phyloP scores from a whole-genome alignment of 345 rosid genomes.

The Gossypium herbaceum region DNA sequence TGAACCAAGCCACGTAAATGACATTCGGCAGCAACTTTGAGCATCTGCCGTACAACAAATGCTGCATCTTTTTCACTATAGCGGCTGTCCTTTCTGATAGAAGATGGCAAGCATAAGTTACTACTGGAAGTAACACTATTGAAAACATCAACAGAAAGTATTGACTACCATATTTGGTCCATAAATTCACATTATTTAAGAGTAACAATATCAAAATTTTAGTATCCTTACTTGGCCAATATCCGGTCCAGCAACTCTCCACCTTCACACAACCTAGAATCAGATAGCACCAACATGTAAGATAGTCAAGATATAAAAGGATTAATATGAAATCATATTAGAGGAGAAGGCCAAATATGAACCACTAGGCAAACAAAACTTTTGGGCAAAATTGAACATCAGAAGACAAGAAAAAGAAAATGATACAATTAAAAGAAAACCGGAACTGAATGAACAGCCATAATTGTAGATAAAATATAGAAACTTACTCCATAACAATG shows the following conservation, averaged over 20 bases:
- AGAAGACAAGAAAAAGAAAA: slow-evolving; percentile 18
- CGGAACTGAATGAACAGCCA: slow-evolving; percentile 39
- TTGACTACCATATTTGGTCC: neutral
- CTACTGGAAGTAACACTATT: slow-evolving; percentile 22
- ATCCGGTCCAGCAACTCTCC: slow-evolving; percentile 95
- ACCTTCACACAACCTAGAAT: slow-evolving; percentile 84
- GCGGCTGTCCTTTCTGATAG: slow-evolving; percentile 68
- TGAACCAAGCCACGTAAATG: slow-evolving; percentile 93
- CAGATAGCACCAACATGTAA: neutral
- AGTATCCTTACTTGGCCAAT: slow-evolving; percentile 65
- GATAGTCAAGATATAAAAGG: neutral
- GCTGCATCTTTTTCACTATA: slow-evolving; percentile 83
- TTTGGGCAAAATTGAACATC: neutral
- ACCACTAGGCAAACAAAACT: neutral
- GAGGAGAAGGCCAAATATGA: neutral
- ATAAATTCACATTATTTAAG: neutral
- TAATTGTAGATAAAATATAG: slow-evolving; percentile 1
- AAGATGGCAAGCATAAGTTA: slow-evolving; percentile 21
- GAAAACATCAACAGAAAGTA: neutral
- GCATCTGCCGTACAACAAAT: slow-evolving; percentile 84
- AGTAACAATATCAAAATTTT: slow-evolving; percentile 19
- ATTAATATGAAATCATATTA: neutral
- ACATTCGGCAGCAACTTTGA: slow-evolving; percentile 87
- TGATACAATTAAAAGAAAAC: slow-evolving; percentile 24
- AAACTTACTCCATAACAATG: slow-evolving; percentile 94